Conservation (phyloP, 306 rosid species). For the Glycyrrhiza uralensis region DNA sequence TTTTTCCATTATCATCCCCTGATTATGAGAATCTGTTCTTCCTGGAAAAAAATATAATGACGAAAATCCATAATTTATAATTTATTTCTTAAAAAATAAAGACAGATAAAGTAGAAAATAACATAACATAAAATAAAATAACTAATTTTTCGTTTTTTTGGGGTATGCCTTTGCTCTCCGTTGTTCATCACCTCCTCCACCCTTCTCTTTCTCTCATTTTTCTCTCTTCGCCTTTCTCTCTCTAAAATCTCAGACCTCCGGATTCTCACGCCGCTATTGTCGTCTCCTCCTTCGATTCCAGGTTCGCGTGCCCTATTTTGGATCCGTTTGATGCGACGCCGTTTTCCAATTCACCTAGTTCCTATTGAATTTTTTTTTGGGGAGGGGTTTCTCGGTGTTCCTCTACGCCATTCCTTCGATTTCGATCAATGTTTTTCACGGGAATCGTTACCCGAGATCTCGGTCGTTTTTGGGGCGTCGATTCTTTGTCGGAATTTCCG, state of each 20-base stretch:
- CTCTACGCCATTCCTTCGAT: slow-evolving; percentile 35
- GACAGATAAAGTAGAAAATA: neutral
- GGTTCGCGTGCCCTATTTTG: slow-evolving; percentile 59
- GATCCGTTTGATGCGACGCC: slow-evolving; percentile 44
- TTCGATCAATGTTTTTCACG: slow-evolving; percentile 43
- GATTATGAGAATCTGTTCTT: no score
- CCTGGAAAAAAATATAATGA: neutral
- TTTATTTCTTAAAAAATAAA: neutral
- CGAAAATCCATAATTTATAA: neutral
- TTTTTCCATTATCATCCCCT: no score
- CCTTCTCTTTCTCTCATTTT: slow-evolving; percentile 6
- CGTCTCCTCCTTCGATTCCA: slow-evolving; percentile 46
- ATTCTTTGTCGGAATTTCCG: slow-evolving; percentile 1
- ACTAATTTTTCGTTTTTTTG: slow-evolving; percentile 39
- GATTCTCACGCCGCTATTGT: slow-evolving; percentile 38
- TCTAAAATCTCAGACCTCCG: slow-evolving; percentile 61
- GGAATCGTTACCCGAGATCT: slow-evolving; percentile 52
- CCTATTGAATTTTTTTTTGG: neutral
- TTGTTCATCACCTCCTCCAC: slow-evolving; percentile 38
- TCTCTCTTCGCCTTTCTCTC: slow-evolving; percentile 44
- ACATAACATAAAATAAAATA: neutral
- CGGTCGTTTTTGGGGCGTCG: neutral
- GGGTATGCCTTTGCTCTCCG: slow-evolving; percentile 48
- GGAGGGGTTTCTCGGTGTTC: neutral
- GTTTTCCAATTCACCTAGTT: neutral